Evolutionary conservation across 2,329 filamentous ascomycete genomes (phyloP).

Genomic region (Nemania serpens): DNA sequence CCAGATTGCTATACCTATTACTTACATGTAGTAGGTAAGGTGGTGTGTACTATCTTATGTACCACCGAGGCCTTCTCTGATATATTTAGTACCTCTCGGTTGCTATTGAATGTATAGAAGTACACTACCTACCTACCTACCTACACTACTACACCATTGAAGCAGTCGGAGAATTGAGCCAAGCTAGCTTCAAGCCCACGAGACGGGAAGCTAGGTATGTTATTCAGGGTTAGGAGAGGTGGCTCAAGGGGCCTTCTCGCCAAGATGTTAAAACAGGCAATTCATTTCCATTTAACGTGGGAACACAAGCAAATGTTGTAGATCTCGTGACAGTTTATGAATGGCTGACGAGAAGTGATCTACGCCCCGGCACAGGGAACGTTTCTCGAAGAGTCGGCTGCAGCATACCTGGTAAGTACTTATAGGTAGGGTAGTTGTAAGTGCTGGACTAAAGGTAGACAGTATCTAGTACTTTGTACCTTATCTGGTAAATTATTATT

Average conservation of each 20-base stretch:
- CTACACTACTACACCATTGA: too few species aligned
- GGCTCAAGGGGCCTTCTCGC: not conserved
- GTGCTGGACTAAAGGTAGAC: too few species aligned
- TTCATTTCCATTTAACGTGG: not conserved
- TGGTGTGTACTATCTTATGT: too few species aligned
- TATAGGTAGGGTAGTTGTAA: too few species aligned
- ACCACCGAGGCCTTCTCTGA: too few species aligned
- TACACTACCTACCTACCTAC: too few species aligned
- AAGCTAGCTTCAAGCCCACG: not conserved
- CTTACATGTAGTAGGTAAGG: too few species aligned
- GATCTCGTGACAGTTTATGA: constrained; percentile 25
- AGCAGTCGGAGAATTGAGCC: not conserved
- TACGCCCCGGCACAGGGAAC: constrained; percentile 19
- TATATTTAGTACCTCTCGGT: too few species aligned
- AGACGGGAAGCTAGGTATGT: not conserved
- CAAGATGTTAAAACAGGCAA: not conserved
- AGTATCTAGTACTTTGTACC: too few species aligned
- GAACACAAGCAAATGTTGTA: not conserved
- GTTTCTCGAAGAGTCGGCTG: constrained; percentile 19
- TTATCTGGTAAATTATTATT: too few species aligned
- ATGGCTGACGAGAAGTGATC: constrained; percentile 15
- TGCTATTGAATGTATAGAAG: not conserved
- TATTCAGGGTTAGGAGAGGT: not conserved
- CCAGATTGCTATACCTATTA: not conserved
- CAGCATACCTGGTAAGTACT: not conserved